Base-by-base conservation (phyloP, 352 stramenopile genomes). In the Pythium rishiriense region DNA sequence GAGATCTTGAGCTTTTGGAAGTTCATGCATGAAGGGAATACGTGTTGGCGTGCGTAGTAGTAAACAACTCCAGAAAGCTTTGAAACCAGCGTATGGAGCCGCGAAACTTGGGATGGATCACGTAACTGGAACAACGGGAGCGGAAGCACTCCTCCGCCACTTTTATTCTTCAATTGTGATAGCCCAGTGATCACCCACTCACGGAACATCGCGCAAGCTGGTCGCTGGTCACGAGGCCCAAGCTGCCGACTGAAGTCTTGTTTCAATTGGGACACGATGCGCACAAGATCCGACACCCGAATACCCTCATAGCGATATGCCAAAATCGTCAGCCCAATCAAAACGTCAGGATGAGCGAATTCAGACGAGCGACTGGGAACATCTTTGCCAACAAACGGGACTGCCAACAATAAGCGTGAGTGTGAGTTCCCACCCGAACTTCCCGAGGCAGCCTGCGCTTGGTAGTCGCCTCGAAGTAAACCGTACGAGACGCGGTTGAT, bases 381-480 rank as follows among this genome's bases (percentile, higher is more conserved):
- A 76, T 99, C 98, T 72, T 99, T 99, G 25, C 97, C 98, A 31
- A 99, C 96, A 69, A 99, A 99, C 28, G 98, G 98, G 5, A 99
- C 95, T 0, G 98, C 98, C 37, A 99, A 75, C 50, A 99, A 76
- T 37, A 97, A 72, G 37, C 98, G 92, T 45, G 97, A 98, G n/a
- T 97, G 97, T 45, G 98, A 97, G 64, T 98, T 98, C 2, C 96
- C 68, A 1, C 88, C 88, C 53, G 95, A 64, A 65, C 68, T 73
- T 79, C 83, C 74, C 43, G 72, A 75, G 2, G 74, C 63, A 5
- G 77, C 69, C 50, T 74, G 67, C 3, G 73, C 39, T 48, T 87
- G 80, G 64, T 93, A 76, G 46, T 91, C 79, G 62, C 76, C 70
- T 74, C 88, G 74, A 19, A 99, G 73, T 1, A 99, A 76, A 37